Conservation (phyloP, 2,329 filamentous ascomycete genomes). For the Acephala macrosclerotiorum region DNA sequence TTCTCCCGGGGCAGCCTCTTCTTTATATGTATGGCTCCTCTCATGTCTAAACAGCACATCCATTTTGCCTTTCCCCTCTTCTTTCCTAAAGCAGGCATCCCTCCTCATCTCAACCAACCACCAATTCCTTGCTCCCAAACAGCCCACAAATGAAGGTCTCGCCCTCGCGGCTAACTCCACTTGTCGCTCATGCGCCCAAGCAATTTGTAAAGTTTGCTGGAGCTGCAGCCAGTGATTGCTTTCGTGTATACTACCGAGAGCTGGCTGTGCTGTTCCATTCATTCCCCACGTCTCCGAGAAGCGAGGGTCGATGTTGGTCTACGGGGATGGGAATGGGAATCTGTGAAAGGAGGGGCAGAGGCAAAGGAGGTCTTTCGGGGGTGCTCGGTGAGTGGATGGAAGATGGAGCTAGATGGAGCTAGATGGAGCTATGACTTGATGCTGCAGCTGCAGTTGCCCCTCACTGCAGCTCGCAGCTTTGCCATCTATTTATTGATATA, state of each 20-base stretch:
- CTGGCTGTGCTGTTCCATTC: not conserved
- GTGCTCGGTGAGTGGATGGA: slow-evolving; percentile 11
- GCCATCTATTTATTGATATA: not conserved
- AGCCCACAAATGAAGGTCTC: slow-evolving; percentile 14
- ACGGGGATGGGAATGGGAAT: slow-evolving; percentile 4
- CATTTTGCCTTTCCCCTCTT: slow-evolving; percentile 6
- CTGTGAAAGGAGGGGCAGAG: not conserved
- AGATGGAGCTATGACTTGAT: slow-evolving; percentile 7
- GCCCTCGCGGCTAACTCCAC: not conserved
- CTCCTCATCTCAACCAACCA: slow-evolving; percentile 11
- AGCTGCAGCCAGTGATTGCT: not conserved
- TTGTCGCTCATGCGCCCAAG: not conserved
- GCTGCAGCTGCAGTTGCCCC: not conserved
- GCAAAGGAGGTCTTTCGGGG: not conserved
- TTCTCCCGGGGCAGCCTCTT: slow-evolving; percentile 7
- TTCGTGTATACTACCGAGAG: not conserved
- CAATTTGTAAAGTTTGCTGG: not conserved
- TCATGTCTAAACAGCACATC: not conserved
- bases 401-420: no score
- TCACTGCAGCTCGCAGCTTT: not conserved
- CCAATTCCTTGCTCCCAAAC: not conserved
- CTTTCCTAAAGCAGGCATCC: slow-evolving; percentile 18
- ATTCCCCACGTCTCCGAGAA: slow-evolving; percentile 20
- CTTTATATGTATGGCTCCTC: slow-evolving; percentile 17
- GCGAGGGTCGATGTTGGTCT: not conserved